Evolutionary conservation across 2,329 filamentous ascomycete species (phyloP), one percentile per base, ranked within the genome.

Genomic region (Aspergillus pseudonomiae): DNA sequence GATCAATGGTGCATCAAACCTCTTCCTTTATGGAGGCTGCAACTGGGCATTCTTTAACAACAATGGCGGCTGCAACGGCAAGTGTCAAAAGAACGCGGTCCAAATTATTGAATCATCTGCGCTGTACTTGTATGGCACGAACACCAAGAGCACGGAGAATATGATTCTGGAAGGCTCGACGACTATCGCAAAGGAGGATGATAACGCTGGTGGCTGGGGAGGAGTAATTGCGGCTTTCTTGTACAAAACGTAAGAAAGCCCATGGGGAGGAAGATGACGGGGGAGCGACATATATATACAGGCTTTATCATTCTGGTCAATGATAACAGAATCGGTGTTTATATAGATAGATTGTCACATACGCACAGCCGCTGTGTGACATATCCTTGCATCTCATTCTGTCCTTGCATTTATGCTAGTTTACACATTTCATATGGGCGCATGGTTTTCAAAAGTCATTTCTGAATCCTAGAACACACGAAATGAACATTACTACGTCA

Each of bases 31-130:
- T 59, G 77, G 77, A 7, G 73, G 72, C 1, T 76, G 76, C 21
- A 74, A 75, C 62, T 81, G 78, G 78, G 71, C 71, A 5, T 81
- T 81, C 63, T 80, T 79, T 66, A 77, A 78, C 70, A 67, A 75
- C 65, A 66, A 74, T 36, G 62, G 66, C 2, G 66, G 70, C 3
- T 75, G 74, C 48, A 67, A 74, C 36, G 77, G 77, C 11, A 70
- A 74, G 39, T 80, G 79, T 62, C 78, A 80, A 69, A 68, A 73
- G 62, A 80, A 80, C 61, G 72, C 74, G 11, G 66, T 77, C 46
- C 68, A 72, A 9, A 67, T 76, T 21, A 21, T 64, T 6, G 61
- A 67, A n/a, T 75, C 73, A 9, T 66, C 65, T 9, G 58, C 63
- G 11, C 28, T 77, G 1, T 74, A 75, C 55, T 54, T 75, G 4